Evolutionary conservation across 2,329 filamentous ascomycete genomes (phyloP).

Genomic region (Lecanoromycetidae sp.): DNA sequence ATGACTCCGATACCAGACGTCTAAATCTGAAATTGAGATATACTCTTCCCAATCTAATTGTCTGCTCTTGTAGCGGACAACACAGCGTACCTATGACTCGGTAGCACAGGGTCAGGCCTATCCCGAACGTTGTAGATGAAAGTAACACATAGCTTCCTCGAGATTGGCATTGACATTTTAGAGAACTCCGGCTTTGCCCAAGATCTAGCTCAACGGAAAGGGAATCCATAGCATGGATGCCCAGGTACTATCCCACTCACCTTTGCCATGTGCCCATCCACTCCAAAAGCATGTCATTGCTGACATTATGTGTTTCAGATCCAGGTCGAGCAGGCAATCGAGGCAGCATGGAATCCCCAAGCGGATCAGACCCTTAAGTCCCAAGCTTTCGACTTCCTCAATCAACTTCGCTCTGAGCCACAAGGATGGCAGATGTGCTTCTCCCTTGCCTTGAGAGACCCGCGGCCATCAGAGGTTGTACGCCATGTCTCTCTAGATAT

Average conservation of each 20-base stretch:
- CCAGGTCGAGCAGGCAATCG: slow-evolving; percentile 86
- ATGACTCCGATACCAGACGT: no score
- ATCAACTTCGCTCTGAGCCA: slow-evolving; percentile 66
- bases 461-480: slow-evolving; percentile 67
- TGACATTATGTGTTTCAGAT: neutral
- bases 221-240: slow-evolving; percentile 7
- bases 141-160: no score
- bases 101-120: slow-evolving; percentile 8
- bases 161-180: no score
- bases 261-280: neutral
- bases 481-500: slow-evolving; percentile 84
- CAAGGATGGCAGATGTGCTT: slow-evolving; percentile 87
- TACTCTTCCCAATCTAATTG: neutral
- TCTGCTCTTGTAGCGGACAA: slow-evolving; percentile 6
- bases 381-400: slow-evolving; percentile 37
- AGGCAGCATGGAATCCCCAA: slow-evolving; percentile 76
- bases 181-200: no score
- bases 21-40: no score
- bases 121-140: no score
- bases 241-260: slow-evolving; percentile 5
- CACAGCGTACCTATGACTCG: slow-evolving; percentile 9
- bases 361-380: slow-evolving; percentile 55
- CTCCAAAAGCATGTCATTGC: neutral
- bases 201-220: neutral
- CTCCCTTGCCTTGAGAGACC: slow-evolving; percentile 67